Evolutionary conservation across 768 basidiomycete genomes (phyloP), one percentile per base, ranked within the genome.

Genomic region (Suillus bovinus): DNA sequence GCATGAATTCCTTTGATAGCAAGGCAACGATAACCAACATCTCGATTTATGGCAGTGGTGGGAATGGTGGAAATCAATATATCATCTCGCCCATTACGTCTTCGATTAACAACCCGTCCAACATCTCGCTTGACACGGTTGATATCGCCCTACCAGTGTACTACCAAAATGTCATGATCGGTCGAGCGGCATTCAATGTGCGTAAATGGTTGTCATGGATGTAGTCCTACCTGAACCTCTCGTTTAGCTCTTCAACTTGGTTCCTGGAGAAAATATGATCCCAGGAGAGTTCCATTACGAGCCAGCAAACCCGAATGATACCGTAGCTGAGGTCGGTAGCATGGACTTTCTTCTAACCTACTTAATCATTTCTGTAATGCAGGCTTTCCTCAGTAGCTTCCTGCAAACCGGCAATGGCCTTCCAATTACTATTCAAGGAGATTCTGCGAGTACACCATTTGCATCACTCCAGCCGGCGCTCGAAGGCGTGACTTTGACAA

Each of bases 281-380:
- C 58, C 77, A 0, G 78, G 86, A 3, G 86, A 89, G 68, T 90
- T 91, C 78, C 87, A 82, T 63, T 91, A 91, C 66, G 76, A 80
- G 65, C 89, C 89, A 1, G 78, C 79, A 11, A 71, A 89, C 71
- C 81, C 86, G 11, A 89, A 89, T 65, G 83, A 90, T 67, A 89
- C 88, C 5, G 73, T 78, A 27, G 88, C 89, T 4, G 84, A 85
- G 70, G 81, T 80, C 31, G 22, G 54, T 44, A 3, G 10, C 41
- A 3, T 22, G 22, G 11, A 31, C 31, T 44, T 29, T 11, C 36
- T 17, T 29, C 22, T 27, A 34, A 56, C 8, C 22, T 33, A 36
- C 22, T 33, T 52, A 34, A 31, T 39, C 49, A 39, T 24, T 17
- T 47, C 29, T 57, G 14, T 39, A 16, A 16, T 50, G 57, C 69